These are phyloP conservation scores for Solanum medicagineum DNA, from an alignment of 257 asterid species.

Conservation along the genomic window DNA sequence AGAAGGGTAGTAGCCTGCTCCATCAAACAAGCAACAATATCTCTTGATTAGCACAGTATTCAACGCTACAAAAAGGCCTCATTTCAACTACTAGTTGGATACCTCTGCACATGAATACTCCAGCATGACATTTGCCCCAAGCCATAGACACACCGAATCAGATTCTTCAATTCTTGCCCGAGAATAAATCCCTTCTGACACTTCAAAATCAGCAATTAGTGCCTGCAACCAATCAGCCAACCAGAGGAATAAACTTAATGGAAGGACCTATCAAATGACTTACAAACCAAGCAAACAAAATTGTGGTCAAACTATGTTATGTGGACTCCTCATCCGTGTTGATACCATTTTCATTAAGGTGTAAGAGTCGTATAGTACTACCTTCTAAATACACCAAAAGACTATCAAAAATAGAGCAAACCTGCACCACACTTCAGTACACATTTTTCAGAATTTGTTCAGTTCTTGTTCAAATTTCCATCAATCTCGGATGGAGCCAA, in stretches of 20 bases:
- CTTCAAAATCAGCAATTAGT: constrained; percentile 78
- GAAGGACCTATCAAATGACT: not conserved
- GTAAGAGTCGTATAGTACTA: not conserved
- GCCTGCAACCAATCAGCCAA: constrained; percentile 35
- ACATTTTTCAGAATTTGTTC: not conserved
- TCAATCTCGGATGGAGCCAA: too few species aligned
- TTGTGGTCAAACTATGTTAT: not conserved
- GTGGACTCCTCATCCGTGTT: not conserved
- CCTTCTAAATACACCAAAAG: not conserved
- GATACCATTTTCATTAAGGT: not conserved
- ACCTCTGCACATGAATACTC: constrained; percentile 92
- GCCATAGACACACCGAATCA: constrained; percentile 89
- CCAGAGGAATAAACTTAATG: not conserved
- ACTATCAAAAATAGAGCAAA: not conserved
- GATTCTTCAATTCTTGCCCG: constrained; percentile 70
- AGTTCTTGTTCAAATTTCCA: not conserved
- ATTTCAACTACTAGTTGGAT: not conserved
- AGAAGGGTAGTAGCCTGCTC: constrained; percentile 76
- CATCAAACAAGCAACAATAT: not conserved
- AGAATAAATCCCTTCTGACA: constrained; percentile 90
- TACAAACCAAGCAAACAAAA: not conserved
- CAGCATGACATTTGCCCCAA: constrained; percentile 96
- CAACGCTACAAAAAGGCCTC: not conserved
- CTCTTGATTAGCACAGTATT: not conserved
- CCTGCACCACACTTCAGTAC: not conserved